Percentiles rank a stretch among this genome's conserved stretches.
Evolutionary conservation across 441 rosid species (phyloP).

Genomic region (Pelargonium myrrhifolium): DNA sequence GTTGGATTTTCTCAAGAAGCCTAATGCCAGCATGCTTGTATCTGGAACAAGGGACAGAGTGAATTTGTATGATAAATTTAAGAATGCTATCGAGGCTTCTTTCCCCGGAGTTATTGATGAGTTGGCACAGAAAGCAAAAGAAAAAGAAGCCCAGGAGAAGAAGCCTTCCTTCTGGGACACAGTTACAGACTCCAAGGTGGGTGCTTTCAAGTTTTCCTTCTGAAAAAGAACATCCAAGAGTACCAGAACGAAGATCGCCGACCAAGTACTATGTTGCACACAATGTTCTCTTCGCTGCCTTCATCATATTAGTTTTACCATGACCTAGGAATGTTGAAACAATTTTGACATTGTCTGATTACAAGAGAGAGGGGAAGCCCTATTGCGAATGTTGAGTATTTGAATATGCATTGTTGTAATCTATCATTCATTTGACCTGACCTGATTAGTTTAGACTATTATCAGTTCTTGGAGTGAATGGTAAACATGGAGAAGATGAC

Average conservation of each 20-base stretch:
- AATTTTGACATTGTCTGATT: constrained; percentile 15
- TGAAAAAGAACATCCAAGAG: constrained; percentile 17
- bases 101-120: constrained; percentile 56
- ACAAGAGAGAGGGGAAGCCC: not conserved
- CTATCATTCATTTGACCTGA: no score
- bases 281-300: not conserved
- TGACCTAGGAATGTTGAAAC: not conserved
- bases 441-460: not conserved
- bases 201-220: constrained; percentile 80
- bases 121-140: constrained; percentile 49
- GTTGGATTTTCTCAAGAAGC: constrained; percentile 73
- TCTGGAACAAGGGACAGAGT: constrained; percentile 81
- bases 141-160: constrained; percentile 38
- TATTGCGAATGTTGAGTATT: not conserved
- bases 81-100: constrained; percentile 48
- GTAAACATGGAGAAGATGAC: not conserved
- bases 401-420: no score
- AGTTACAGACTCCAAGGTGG: constrained; percentile 58
- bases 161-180: constrained; percentile 86
- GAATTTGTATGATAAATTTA: constrained; percentile 69
- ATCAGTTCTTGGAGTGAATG: not conserved
- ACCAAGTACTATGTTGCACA: not conserved
- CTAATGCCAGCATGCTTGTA: constrained; percentile 72
- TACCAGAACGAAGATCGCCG: not conserved
- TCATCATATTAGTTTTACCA: not conserved